Evolutionary conservation across 1,284 basidiomycete genomes (phyloP).

Genomic region (Cryptococcus deneoformans): DNA sequence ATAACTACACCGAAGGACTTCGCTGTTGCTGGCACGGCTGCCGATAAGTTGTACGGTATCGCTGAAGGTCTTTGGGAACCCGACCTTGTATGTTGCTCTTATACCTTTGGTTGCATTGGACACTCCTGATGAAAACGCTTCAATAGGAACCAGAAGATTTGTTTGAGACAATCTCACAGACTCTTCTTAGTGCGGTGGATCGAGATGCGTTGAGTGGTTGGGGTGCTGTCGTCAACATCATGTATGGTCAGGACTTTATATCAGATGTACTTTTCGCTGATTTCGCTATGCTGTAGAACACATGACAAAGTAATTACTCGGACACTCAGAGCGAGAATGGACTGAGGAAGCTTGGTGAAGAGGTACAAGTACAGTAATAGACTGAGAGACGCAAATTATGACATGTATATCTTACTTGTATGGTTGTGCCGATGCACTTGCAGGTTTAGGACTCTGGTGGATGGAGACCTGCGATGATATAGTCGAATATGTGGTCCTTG

Average conservation of each 20-base stretch:
- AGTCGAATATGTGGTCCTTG: no score
- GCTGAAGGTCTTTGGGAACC: conserved; percentile 99
- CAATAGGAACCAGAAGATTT: conserved; percentile 82
- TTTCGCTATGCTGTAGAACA: conserved; percentile 57
- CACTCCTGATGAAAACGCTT: neutral
- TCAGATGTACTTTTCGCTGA: neutral
- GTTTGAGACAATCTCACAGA: conserved; percentile 98
- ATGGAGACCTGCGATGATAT: no score
- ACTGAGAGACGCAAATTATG: neutral
- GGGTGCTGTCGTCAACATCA: conserved; percentile 92
- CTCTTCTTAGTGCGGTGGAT: conserved; percentile 91
- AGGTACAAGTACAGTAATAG: neutral
- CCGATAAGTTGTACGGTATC: conserved; percentile 91
- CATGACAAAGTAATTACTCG: conserved; percentile 82
- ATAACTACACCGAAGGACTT: conserved; percentile 67
- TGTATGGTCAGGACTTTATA: conserved; percentile 57
- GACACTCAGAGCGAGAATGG: conserved; percentile 86
- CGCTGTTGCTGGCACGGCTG: conserved; percentile 92
- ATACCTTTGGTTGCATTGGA: neutral
- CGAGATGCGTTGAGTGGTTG: conserved; percentile 96
- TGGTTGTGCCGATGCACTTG: no score
- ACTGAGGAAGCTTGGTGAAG: conserved; percentile 53
- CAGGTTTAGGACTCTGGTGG: no score
- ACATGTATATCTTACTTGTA: no score
- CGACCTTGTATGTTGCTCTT: conserved; percentile 60